Percentiles rank a stretch among this genome's conserved stretches.
Conservation (phyloP, 345 rosid genomes). For the Trapa incisa region DNA sequence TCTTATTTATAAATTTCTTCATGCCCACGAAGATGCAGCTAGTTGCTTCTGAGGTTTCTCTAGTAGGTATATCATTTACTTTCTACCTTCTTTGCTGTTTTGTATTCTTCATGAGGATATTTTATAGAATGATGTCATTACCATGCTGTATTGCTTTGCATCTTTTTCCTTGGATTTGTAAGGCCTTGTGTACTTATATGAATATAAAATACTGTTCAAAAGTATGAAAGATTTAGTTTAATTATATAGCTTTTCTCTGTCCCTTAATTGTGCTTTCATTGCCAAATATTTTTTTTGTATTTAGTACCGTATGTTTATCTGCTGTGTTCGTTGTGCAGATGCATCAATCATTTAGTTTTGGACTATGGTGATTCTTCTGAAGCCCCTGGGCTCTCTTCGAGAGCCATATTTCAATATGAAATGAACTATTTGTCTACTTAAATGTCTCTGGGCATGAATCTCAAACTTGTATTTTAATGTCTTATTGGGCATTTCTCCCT, state of each 20-base stretch:
- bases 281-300: conserved; percentile 4
- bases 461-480: conserved; percentile 39
- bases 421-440: conserved; percentile 41
- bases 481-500: conserved; percentile 15
- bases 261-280: not conserved
- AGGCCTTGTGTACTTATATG: not conserved
- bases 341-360: conserved; percentile 30
- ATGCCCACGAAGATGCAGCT: too few relatives aligned
- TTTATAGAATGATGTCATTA: not conserved
- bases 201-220: not conserved
- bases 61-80: not conserved
- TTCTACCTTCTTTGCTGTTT: not conserved
- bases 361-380: conserved; percentile 37
- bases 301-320: conserved; percentile 14
- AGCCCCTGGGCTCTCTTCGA: conserved; percentile 30
- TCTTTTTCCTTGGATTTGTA: not conserved
- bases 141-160: not conserved
- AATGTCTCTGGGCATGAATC: conserved; percentile 29
- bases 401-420: conserved; percentile 31
- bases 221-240: not conserved
- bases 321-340: conserved; percentile 32
- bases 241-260: not conserved
- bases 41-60: not conserved
- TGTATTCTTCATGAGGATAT: not conserved
- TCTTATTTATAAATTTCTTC: too few relatives aligned